Evolutionary conservation across 2,329 filamentous ascomycete genomes (phyloP).

Genomic region (Pseudogymnoascus sp.): DNA sequence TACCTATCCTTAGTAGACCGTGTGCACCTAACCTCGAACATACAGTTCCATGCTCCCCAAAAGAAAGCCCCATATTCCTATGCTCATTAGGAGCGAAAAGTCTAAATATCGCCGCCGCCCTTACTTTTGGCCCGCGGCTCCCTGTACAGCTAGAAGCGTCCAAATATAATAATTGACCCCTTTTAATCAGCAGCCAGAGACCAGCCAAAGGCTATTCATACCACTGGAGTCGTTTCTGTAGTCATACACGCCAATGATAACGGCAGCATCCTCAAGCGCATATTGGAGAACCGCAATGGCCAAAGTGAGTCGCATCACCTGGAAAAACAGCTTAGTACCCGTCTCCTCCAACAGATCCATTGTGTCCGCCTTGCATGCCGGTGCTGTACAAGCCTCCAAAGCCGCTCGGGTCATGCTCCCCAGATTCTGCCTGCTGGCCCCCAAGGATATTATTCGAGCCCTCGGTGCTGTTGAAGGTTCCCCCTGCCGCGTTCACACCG

Average conservation of each 20-base stretch:
- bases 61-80: slow-evolving; percentile 2
- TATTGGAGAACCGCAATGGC: background rate
- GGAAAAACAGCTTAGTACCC: slow-evolving; percentile 36
- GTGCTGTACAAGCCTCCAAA: slow-evolving; percentile 38
- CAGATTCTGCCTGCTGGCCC: slow-evolving; percentile 25
- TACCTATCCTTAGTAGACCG: background rate
- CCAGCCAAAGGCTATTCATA: slow-evolving; percentile 4
- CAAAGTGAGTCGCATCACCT: background rate
- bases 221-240: slow-evolving; percentile 6
- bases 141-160: slow-evolving; percentile 23
- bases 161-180: slow-evolving; percentile 9
- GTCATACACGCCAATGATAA: slow-evolving; percentile 5
- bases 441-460: slow-evolving; percentile 30
- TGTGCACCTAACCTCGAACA: slow-evolving; percentile 7
- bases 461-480: slow-evolving; percentile 24
- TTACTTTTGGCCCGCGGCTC: slow-evolving; percentile 24
- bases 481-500: slow-evolving; percentile 26
- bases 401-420: slow-evolving; percentile 30
- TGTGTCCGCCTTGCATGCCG: slow-evolving; percentile 48
- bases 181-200: slow-evolving; percentile 4
- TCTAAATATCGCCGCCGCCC: slow-evolving; percentile 24
- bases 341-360: slow-evolving; percentile 47
- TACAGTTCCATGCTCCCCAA: background rate
- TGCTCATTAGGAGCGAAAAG: slow-evolving; percentile 23
- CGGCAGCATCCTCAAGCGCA: slow-evolving; percentile 2